Evolutionary conservation across 495 filamentous ascomycete species (phyloP).

Genomic region (Podospora sp.): DNA sequence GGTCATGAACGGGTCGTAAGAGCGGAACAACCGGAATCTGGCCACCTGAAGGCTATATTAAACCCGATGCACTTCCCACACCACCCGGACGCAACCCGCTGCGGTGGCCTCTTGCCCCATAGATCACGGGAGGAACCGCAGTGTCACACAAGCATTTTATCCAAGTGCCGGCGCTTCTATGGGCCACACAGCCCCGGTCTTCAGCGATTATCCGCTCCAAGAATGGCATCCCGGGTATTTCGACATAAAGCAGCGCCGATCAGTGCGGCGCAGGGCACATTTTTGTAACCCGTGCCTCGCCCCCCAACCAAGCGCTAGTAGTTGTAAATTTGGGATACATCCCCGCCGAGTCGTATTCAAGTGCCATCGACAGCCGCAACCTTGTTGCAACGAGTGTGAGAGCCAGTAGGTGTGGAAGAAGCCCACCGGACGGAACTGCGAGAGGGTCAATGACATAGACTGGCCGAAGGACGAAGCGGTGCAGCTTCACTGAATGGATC

Average conservation of each 20-base stretch:
- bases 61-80: background rate
- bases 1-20: no score
- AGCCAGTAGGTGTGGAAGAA: no score
- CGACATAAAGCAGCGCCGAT: background rate
- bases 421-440: no score
- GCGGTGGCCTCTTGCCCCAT: background rate
- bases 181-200: background rate
- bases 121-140: background rate
- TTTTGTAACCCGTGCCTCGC: background rate
- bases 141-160: background rate
- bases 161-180: background rate
- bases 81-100: background rate
- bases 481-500: no score
- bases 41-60: background rate
- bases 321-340: no score
- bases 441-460: no score
- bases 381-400: no score
- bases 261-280: background rate
- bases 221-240: background rate
- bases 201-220: background rate
- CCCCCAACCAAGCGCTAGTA: no score
- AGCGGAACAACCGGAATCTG: no score
- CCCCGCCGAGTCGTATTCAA: no score
- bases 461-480: no score
- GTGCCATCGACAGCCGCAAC: no score